Base-by-base conservation (phyloP, 2,329 filamentous ascomycete genomes). In the Colletotrichum sp. region DNA sequence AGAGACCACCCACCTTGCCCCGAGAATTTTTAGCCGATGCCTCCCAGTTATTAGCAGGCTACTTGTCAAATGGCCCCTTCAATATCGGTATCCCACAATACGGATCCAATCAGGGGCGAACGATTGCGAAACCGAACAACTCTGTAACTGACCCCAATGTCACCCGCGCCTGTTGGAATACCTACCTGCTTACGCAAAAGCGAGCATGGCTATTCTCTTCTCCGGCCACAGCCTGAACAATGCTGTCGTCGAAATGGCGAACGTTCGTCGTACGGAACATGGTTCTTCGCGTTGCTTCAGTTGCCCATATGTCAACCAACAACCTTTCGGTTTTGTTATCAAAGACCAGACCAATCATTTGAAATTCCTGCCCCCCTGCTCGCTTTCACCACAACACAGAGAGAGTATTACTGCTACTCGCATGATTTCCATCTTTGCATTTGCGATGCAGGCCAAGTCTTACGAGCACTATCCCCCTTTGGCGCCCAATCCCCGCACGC, bases 71-170 rank as follows among this genome's bases (percentile, higher is more conserved):
- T 32, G 16, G 61, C 57, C 38, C 68, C 36, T 72, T 52, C 52
- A 72, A 72, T 67, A 36, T 72, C 63, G 55, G 73, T 32, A 67
- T 75, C 36, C 60, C 72, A 63, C 61, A 72, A 64, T 67, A 64
- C 28, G 43, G 63, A 57, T 32, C 60, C 72, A 63, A 55, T 57
- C 38, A 67, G 61, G 32, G 38, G 26, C 15, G 12, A 24, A 28
- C 38, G 15, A 72, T 72, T 64, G 30, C 73, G 63, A 73, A 48
- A 64, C 38, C 30, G 73, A 75, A 67, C 26, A 57, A 57, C 43
- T 60, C 72, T 72, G 72, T 61, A 52, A 63, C 68, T 32, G 7
- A 30, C 55, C 67, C 57, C 18, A 34, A 61, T 63, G 60, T 55
- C 52, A 60, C 52, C 63, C 30, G 67, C 55, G 55, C 38, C 28